These are phyloP conservation scores for Pichia sp. DNA, from an alignment of 1,139 yeast genomes.

Conservation along the genomic window DNA sequence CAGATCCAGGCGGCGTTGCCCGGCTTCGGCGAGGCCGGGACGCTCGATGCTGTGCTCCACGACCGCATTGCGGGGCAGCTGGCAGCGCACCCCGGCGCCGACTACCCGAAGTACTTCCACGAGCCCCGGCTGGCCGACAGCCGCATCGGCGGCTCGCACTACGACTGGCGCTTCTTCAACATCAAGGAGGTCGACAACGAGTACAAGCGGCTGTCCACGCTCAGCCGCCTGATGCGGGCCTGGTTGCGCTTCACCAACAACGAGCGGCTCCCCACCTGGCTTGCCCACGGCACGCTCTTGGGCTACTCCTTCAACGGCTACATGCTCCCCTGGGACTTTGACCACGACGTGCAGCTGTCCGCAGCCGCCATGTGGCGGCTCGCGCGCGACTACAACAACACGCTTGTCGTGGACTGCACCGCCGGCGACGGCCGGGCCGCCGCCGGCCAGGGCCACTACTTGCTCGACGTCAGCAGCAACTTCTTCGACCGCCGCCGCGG, in stretches of 20 bases:
- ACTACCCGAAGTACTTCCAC: constrained; percentile 30
- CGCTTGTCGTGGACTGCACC: constrained; percentile 41
- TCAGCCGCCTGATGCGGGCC: constrained; percentile 44
- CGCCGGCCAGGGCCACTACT: constrained; percentile 40
- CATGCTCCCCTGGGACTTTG: constrained; percentile 58
- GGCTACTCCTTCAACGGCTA: constrained; percentile 61
- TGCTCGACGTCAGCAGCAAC: constrained; percentile 45
- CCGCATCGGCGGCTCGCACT: constrained; percentile 27
- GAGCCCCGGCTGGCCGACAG: constrained; percentile 32
- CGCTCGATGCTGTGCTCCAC: constrained; percentile 20
- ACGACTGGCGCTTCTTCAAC: constrained; percentile 44
- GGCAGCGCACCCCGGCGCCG: constrained; percentile 3
- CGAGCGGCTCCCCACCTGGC: constrained; percentile 45
- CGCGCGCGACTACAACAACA: constrained; percentile 42
- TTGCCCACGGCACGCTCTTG: constrained; percentile 55
- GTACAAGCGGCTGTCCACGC: constrained; percentile 38
- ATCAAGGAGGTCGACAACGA: constrained; percentile 29
- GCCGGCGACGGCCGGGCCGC: constrained; percentile 15
- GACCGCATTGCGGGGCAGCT: constrained; percentile 11
- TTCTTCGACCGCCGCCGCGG: constrained; percentile 30
- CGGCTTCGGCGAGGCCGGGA: constrained; percentile 1
- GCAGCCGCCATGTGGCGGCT: constrained; percentile 37
- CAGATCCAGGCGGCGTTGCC: background rate
- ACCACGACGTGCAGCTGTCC: constrained; percentile 55
- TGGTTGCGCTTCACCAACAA: constrained; percentile 47